phyloP scores from a whole-genome alignment of 1,139 yeast genomes.

The Kodamaea sp. region DNA sequence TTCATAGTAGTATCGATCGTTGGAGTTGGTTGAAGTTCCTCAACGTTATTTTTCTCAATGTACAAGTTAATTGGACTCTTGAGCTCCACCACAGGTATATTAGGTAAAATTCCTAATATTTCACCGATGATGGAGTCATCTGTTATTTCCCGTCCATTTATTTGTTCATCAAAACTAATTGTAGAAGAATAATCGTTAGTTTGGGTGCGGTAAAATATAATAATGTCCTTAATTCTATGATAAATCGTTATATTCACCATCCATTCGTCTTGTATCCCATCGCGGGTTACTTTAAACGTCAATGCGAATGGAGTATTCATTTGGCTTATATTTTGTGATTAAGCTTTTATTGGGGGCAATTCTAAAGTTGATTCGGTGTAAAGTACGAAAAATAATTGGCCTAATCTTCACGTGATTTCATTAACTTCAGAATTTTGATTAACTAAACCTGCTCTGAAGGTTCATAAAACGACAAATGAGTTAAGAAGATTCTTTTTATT shows the following conservation, averaged over 20 bases:
- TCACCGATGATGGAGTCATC: slow-evolving; percentile 2
- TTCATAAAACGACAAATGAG: neutral
- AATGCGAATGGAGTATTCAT: slow-evolving; percentile 27
- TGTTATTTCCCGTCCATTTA: neutral
- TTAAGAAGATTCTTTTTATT: neutral
- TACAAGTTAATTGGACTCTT: slow-evolving; percentile 1
- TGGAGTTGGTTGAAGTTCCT: too few relatives aligned
- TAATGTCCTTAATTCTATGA: slow-evolving; percentile 5
- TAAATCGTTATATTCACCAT: slow-evolving; percentile 4
- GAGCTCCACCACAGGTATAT: neutral
- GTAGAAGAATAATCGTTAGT: slow-evolving; percentile 3
- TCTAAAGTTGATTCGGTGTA: neutral
- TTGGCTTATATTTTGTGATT: neutral
- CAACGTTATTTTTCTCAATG: too few relatives aligned
- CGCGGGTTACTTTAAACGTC: slow-evolving; percentile 15
- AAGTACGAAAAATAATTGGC: neutral
- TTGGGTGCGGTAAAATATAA: slow-evolving; percentile 6
- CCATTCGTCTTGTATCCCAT: slow-evolving; percentile 12
- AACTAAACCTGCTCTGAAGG: too few relatives aligned
- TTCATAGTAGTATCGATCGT: too few relatives aligned
- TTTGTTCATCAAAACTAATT: neutral
- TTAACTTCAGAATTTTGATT: too few relatives aligned
- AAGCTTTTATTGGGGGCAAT: neutral
- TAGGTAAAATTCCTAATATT: neutral
- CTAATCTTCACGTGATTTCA: slow-evolving; percentile 2